These are phyloP conservation scores for Ceratobasidium sp. DNA, from an alignment of 1,284 basidiomycete species.

Conservation along the genomic window DNA sequence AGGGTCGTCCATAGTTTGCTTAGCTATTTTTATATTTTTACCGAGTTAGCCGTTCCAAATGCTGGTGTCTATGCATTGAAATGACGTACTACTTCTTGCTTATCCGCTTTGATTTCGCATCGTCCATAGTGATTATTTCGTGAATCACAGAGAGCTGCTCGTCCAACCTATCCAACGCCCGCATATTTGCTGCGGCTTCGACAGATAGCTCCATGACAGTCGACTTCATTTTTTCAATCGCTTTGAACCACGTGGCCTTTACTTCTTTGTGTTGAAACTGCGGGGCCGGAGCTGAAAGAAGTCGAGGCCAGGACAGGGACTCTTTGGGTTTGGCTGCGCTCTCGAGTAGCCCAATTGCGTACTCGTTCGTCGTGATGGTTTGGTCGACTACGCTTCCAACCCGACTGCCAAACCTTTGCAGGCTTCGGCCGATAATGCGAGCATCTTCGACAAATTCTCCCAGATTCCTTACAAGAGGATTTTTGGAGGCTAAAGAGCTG, in stretches of 20 bases:
- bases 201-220: not conserved
- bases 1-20: not conserved
- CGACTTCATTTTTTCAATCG: slow-evolving; percentile 10
- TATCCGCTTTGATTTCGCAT: not conserved
- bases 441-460: slow-evolving; percentile 44
- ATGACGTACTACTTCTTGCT: not conserved
- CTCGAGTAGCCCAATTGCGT: slow-evolving; percentile 25
- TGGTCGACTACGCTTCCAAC: slow-evolving; percentile 48
- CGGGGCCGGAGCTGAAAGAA: not conserved
- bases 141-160: slow-evolving; percentile 1
- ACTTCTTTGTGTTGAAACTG: not conserved
- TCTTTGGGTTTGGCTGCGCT: not conserved
- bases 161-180: not conserved
- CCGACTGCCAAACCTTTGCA: slow-evolving; percentile 46
- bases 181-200: slow-evolving; percentile 13
- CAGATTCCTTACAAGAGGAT: slow-evolving; percentile 34
- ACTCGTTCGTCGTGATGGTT: slow-evolving; percentile 47
- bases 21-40: not conserved
- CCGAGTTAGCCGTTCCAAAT: not conserved
- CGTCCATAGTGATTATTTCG: not conserved
- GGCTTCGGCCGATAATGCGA: slow-evolving; percentile 35
- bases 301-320: not conserved
- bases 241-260: not conserved
- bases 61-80: not conserved
- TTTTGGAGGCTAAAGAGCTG: slow-evolving; percentile 44